Base-by-base conservation (phyloP, 2,329 filamentous ascomycete genomes). In the Colletotrichum lindemuthianum region DNA sequence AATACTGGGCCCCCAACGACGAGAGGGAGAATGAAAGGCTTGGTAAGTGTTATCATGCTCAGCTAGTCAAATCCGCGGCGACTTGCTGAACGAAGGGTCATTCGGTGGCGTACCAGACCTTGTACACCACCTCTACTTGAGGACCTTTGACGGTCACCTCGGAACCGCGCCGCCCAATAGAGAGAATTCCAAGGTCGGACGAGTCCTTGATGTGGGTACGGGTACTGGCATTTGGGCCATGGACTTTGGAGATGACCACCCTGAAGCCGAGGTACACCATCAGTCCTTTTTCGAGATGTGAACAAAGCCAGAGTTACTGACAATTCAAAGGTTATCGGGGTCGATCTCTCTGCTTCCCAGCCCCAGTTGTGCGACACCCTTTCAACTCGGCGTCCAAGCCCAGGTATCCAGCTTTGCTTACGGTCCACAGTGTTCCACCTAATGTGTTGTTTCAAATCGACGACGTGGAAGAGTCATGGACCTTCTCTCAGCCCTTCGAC, bases 171-270 rank as follows among this genome's bases (percentile, higher is more conserved):
- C 47, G 6, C 61, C 70, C 33, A 51, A 52, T 13, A 57, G 54
- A 15, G 50, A 58, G 57, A n/a, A 51, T 15, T 50, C 43, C 2
- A 52, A 66, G 4, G 50, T 32, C 3, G 44, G 49, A 13, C 66
- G 63, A n/a, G 72, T 78, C 8, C 72, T 84, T 2, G 82, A 85
- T 70, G 69, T 81, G 39, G 81, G 81, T 15, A 83, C 80, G 2
- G 82, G 82, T 0, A 84, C 81, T 8, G 81, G 81, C 12, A 70
- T 75, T 8, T 80, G 78, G 77, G 75, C 76, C 4, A 78, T 84
- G 10, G 82, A 84, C 56, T 78, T 82, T 67, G 80, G 72, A 71
- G 41, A 74, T 32, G 66, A 70, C 4, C 71, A 76, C 24, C 74
- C 76, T 0, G 68, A 74, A 10, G 67, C 75, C 10, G 55, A 75